phyloP scores from a whole-genome alignment of 2,329 filamentous ascomycete genomes.

The Trichophyton schoenleinii region DNA sequence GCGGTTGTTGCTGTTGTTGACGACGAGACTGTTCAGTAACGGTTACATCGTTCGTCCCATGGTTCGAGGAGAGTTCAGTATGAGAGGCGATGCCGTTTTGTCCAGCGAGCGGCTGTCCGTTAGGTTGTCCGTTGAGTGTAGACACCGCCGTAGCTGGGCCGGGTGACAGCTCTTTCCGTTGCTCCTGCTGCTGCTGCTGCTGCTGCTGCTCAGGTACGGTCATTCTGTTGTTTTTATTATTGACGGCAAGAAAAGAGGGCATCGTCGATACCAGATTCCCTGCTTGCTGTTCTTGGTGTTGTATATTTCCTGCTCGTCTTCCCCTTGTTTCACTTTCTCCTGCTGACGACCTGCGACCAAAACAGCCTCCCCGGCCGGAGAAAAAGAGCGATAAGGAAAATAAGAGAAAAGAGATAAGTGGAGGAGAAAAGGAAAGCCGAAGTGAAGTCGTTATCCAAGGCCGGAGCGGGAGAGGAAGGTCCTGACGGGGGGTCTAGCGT shows the following conservation, averaged over 20 bases:
- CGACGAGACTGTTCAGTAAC: background rate
- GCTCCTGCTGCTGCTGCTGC: background rate
- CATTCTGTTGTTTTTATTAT: conserved; percentile 19
- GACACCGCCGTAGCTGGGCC: background rate
- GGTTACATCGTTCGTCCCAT: background rate
- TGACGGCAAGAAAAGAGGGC: conserved; percentile 50
- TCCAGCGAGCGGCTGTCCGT: background rate
- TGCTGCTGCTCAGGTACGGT: background rate
- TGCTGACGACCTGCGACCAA: background rate
- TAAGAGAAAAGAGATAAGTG: background rate
- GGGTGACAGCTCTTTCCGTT: background rate
- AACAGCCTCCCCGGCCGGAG: background rate
- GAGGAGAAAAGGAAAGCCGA: background rate
- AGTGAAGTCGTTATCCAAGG: background rate
- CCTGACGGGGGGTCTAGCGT: background rate
- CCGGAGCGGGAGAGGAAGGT: background rate
- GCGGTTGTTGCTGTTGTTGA: background rate
- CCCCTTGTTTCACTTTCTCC: background rate
- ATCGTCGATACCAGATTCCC: conserved; percentile 24
- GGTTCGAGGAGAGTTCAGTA: background rate
- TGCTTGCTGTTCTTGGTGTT: background rate
- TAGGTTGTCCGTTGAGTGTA: background rate
- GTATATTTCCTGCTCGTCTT: background rate
- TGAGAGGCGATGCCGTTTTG: background rate
- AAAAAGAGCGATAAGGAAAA: background rate